phyloP scores from a whole-genome alignment of 495 filamentous ascomycete genomes.

The Bombardia bombarda region DNA sequence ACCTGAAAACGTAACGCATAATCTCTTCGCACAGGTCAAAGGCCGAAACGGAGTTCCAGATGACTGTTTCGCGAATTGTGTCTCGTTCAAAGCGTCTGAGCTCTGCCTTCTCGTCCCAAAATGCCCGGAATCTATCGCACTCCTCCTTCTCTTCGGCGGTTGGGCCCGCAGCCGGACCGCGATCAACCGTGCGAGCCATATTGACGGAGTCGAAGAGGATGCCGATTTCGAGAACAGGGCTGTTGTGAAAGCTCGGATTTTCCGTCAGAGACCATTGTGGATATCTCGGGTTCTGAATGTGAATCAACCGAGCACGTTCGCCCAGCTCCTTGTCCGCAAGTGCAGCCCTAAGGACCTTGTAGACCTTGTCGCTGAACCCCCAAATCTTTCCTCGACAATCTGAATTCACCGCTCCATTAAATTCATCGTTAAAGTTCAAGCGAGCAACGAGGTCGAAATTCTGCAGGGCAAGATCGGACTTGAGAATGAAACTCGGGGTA shows the following conservation, averaged over 20 bases:
- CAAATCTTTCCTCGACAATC: slow-evolving; percentile 25
- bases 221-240: slow-evolving; percentile 46
- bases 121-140: slow-evolving; percentile 58
- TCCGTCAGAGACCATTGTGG: slow-evolving; percentile 34
- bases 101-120: slow-evolving; percentile 71
- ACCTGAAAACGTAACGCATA: slow-evolving; percentile 57
- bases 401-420: slow-evolving; percentile 6
- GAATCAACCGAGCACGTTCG: slow-evolving; percentile 62
- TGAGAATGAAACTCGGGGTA: slow-evolving; percentile 70
- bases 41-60: slow-evolving; percentile 62
- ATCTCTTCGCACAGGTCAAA: slow-evolving; percentile 70
- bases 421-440: slow-evolving; percentile 12
- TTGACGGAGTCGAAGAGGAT: slow-evolving; percentile 65
- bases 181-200: slow-evolving; percentile 66
- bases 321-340: slow-evolving; percentile 40
- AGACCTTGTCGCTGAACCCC: slow-evolving; percentile 42
- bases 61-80: slow-evolving; percentile 66
- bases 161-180: slow-evolving; percentile 60
- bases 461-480: slow-evolving; percentile 55
- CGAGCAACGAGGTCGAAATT: slow-evolving; percentile 58
- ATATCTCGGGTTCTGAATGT: slow-evolving; percentile 37
- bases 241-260: slow-evolving; percentile 13
- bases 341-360: slow-evolving; percentile 56
- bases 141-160: slow-evolving; percentile 61
- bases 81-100: slow-evolving; percentile 69